Percentiles rank a stretch among this genome's conserved stretches.
phyloP scores from a whole-genome alignment of 345 rosid species.

The Psidium friedrichsthalianum region DNA sequence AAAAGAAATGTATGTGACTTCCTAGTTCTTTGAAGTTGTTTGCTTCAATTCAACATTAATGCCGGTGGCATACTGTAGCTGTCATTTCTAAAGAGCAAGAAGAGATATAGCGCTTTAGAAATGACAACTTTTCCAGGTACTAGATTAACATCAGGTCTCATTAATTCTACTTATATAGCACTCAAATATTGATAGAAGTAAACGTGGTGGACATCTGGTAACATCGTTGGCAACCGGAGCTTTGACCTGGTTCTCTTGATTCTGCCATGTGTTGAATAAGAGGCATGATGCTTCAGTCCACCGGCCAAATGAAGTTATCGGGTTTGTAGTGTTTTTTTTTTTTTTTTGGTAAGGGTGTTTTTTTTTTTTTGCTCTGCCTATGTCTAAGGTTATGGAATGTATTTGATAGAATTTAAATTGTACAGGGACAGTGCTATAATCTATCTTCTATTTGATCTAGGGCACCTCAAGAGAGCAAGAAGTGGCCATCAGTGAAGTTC shows the following conservation, averaged over 20 bases:
- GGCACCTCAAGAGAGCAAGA: constrained; percentile 11
- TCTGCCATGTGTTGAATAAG: background rate
- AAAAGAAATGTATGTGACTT: background rate
- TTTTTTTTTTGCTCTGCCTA: background rate
- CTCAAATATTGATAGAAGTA: background rate
- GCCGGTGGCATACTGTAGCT: background rate
- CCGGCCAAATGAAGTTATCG: background rate
- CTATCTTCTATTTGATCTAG: background rate
- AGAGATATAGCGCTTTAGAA: background rate
- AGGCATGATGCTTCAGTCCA: background rate
- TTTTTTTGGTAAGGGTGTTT: too few species aligned
- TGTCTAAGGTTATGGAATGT: background rate
- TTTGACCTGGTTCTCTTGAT: background rate
- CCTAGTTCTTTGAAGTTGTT: background rate
- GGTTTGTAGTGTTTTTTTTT: background rate
- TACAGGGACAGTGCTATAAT: background rate
- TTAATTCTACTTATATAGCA: background rate
- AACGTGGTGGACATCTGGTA: background rate
- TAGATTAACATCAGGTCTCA: background rate
- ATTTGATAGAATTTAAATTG: background rate
- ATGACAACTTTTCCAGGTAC: background rate
- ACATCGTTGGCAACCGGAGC: background rate
- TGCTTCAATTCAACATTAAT: background rate
- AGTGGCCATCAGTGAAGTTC: constrained; percentile 14
- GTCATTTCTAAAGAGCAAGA: background rate